These are phyloP conservation scores for Salix brachista DNA, from an alignment of 345 rosid species.

Conservation along the genomic window DNA sequence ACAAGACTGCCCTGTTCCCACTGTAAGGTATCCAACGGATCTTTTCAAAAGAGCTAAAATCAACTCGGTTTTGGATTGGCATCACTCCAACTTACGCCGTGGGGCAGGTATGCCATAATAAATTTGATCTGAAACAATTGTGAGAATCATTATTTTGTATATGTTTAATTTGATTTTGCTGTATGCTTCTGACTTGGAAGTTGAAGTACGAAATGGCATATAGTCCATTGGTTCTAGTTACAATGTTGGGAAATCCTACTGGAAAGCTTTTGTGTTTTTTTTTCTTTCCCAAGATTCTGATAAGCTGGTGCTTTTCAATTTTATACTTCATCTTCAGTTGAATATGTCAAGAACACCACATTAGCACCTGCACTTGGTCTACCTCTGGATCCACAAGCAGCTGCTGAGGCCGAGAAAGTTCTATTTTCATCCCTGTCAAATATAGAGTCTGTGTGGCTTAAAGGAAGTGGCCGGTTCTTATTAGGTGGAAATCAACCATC, in stretches of 20 bases:
- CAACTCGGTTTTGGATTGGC: constrained; percentile 85
- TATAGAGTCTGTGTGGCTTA: constrained; percentile 79
- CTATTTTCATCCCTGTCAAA: constrained; percentile 46
- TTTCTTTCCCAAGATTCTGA: neutral
- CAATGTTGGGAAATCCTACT: neutral
- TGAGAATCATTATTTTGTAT: neutral
- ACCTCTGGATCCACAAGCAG: constrained; percentile 51
- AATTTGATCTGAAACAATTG: neutral
- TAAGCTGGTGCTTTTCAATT: constrained; percentile 10
- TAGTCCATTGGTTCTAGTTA: neutral
- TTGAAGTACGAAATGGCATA: no score
- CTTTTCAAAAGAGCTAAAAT: constrained; percentile 73
- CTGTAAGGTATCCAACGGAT: constrained; percentile 77
- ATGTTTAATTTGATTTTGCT: neutral
- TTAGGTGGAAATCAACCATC: constrained; percentile 73
- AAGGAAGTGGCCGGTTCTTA: constrained; percentile 60
- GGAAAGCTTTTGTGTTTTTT: neutral
- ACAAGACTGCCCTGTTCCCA: neutral
- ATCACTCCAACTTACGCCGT: constrained; percentile 67
- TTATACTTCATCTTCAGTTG: constrained; percentile 39
- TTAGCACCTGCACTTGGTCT: constrained; percentile 58
- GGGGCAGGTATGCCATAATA: constrained; percentile 52
- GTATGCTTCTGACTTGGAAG: neutral
- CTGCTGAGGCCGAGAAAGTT: constrained; percentile 59
- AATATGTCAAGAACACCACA: constrained; percentile 35